These are phyloP conservation scores for Odontarrhena argentea DNA, from an alignment of 345 rosid species.

Conservation along the genomic window DNA sequence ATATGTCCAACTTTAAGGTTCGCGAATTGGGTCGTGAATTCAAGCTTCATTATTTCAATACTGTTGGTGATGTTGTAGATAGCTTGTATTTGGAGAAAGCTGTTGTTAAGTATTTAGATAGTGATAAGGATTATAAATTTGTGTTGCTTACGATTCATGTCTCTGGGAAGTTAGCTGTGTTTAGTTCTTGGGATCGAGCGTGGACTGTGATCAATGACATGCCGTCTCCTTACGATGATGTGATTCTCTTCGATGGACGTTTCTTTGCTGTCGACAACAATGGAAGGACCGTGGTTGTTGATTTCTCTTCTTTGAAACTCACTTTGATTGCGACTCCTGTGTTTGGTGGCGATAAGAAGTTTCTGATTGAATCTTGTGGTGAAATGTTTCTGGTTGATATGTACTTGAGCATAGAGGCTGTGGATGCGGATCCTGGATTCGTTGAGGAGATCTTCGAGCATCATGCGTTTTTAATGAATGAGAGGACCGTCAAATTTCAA, in stretches of 20 bases:
- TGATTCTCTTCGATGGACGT: conserved; percentile 54
- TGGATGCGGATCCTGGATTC: conserved; percentile 40
- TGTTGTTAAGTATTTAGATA: conserved; percentile 49
- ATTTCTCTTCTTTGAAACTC: conserved; percentile 37
- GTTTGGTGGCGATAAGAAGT: conserved; percentile 91
- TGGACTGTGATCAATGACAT: conserved; percentile 77
- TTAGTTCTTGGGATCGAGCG: conserved; percentile 53
- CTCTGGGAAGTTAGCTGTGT: conserved; percentile 84
- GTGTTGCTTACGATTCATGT: conserved; percentile 83
- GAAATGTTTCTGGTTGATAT: conserved; percentile 78
- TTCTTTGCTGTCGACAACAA: conserved; percentile 76
- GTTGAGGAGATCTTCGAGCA: conserved; percentile 44
- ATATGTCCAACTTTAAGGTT: conserved; percentile 48
- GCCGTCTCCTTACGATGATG: conserved; percentile 89
- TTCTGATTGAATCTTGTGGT: conserved; percentile 73
- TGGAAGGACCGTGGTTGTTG: conserved; percentile 72
- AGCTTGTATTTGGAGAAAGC: conserved; percentile 78
- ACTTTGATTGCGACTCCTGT: conserved; percentile 50
- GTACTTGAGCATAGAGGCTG: conserved; percentile 68
- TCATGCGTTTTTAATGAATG: conserved; percentile 49
- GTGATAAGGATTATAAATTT: conserved; percentile 42
- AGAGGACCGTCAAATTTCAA: conserved; percentile 76
- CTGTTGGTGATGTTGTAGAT: conserved; percentile 40
- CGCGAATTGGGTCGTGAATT: conserved; percentile 68
- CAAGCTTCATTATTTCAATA: conserved; percentile 58